phyloP scores from a whole-genome alignment of 1,284 basidiomycete genomes.

The Naganishia albida region DNA sequence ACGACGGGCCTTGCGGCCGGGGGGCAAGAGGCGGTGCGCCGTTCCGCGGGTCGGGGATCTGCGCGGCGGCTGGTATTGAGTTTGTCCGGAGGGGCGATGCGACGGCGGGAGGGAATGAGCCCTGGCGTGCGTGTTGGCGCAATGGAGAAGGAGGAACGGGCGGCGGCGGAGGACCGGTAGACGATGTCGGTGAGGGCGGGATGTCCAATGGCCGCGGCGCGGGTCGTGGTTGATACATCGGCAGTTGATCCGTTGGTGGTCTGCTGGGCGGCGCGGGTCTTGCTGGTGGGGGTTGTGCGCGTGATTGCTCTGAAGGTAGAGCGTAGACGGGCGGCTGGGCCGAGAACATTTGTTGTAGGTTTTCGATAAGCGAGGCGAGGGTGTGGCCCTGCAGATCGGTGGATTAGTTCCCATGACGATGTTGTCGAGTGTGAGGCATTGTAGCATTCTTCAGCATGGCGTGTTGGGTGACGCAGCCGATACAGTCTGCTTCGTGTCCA shows the following conservation, averaged over 20 bases:
- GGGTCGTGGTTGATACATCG: conserved; percentile 29
- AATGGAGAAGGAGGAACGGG: conserved; percentile 29
- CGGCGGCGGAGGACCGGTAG: too few relatives aligned
- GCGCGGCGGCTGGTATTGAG: background rate
- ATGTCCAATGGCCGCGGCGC: conserved; percentile 10
- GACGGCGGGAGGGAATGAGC: conserved; percentile 7
- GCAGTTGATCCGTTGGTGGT: conserved; percentile 10
- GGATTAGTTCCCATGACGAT: too few relatives aligned
- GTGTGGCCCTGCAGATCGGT: conserved; percentile 48
- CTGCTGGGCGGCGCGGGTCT: background rate
- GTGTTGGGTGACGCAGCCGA: too few relatives aligned
- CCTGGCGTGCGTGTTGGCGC: conserved; percentile 28
- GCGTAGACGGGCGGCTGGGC: conserved; percentile 85
- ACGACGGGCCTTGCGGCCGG: background rate
- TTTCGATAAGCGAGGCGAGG: conserved; percentile 43
- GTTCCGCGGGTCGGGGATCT: background rate
- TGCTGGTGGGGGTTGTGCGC: conserved; percentile 26
- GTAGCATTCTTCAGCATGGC: too few relatives aligned
- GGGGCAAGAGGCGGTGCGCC: background rate
- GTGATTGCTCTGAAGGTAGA: conserved; percentile 33
- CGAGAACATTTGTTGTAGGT: conserved; percentile 68
- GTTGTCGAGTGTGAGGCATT: too few relatives aligned
- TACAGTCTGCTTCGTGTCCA: too few relatives aligned
- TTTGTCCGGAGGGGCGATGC: conserved; percentile 11
- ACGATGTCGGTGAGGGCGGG: conserved; percentile 18